These are phyloP conservation scores for Pythium coloratum DNA, from an alignment of 352 stramenopile species.

Conservation along the genomic window DNA sequence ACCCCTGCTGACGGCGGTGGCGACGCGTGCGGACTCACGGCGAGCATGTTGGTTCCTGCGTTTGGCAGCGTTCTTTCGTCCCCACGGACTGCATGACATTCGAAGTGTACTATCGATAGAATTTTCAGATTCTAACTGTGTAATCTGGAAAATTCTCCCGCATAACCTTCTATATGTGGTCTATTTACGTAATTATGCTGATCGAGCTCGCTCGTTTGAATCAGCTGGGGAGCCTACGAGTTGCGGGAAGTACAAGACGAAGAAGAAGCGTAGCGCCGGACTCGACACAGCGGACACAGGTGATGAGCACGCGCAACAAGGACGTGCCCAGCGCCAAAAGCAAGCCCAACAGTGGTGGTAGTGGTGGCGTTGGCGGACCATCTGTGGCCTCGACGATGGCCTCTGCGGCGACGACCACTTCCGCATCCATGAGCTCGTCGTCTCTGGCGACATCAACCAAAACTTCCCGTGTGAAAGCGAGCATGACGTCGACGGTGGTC, in stretches of 20 bases:
- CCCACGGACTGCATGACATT: not conserved
- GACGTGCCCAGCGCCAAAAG: conserved; percentile 5
- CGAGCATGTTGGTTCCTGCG: conserved; percentile 5
- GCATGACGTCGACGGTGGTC: not conserved
- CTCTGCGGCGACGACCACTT: not conserved
- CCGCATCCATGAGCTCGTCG: not conserved
- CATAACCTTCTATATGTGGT: conserved; percentile 12
- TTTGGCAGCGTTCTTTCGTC: not conserved
- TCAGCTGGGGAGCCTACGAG: conserved; percentile 1
- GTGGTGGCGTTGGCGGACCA: not conserved
- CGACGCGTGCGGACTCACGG: conserved; percentile 22
- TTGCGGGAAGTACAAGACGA: not conserved
- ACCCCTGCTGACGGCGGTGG: conserved; percentile 2
- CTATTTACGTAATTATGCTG: conserved; percentile 12
- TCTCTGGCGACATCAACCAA: not conserved
- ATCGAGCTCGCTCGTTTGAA: conserved; percentile 3
- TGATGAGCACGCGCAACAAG: conserved; percentile 15
- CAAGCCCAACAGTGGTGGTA: not conserved
- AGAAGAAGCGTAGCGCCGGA: not conserved
- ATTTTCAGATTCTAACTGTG: not conserved
- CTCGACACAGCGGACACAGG: not conserved
- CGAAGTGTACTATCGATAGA: not conserved
- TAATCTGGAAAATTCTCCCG: not conserved
- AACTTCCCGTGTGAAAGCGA: not conserved
- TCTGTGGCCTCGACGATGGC: not conserved